These are phyloP conservation scores for Pseudognaphalium luteoalbum DNA, from an alignment of 129 eudicot species.

Conservation along the genomic window DNA sequence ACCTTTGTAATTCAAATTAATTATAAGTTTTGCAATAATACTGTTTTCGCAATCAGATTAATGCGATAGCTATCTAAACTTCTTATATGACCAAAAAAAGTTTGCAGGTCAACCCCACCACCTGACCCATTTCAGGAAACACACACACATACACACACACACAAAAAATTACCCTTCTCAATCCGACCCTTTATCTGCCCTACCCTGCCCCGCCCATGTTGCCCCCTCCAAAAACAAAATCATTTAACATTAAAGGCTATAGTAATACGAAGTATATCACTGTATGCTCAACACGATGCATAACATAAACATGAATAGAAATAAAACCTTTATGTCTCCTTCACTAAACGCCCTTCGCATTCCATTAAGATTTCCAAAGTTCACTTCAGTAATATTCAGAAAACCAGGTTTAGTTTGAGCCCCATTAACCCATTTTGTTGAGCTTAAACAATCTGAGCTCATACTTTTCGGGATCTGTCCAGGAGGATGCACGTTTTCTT, in stretches of 20 bases:
- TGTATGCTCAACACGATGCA: not conserved
- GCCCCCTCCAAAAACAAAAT: not conserved
- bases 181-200: not conserved
- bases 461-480: constrained; percentile 58
- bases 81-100: no score
- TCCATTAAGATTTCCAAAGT: constrained; percentile 58
- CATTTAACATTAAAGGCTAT: not conserved
- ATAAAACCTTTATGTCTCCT: constrained; percentile 88
- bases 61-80: not conserved
- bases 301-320: constrained; percentile 15
- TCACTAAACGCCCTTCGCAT: constrained; percentile 95
- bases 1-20: not conserved
- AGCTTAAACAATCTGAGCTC: constrained; percentile 66
- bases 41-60: not conserved
- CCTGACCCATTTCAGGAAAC: not conserved
- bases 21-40: not conserved
- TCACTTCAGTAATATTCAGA: constrained; percentile 55
- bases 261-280: not conserved
- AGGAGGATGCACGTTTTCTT: constrained; percentile 44
- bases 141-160: no score
- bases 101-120: not conserved
- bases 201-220: not conserved
- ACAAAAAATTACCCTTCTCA: not conserved
- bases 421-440: constrained; percentile 53
- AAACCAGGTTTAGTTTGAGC: constrained; percentile 50